Evolutionary conservation across 2,329 filamentous ascomycete species (phyloP).

Genomic region (Verruconis gallopava): DNA sequence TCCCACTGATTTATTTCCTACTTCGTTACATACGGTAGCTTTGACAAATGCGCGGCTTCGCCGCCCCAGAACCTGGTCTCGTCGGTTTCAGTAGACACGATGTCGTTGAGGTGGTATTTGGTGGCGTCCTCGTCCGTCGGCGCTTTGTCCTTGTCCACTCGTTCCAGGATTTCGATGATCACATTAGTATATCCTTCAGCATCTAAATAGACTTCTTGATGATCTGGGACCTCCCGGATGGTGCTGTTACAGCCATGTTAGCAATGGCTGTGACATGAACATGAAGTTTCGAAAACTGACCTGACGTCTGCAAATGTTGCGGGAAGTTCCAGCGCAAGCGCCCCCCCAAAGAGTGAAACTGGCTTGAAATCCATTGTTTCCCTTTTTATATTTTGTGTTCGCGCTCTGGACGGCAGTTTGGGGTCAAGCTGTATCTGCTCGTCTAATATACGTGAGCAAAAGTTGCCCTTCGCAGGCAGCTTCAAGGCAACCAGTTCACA

Average conservation of each 20-base stretch:
- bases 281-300: constrained; percentile 33
- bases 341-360: constrained; percentile 56
- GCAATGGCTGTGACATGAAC: constrained; percentile 3
- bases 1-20: too few species aligned
- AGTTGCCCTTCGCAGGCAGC: not conserved
- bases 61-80: constrained; percentile 23
- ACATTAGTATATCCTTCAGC: constrained; percentile 71
- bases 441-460: too few species aligned
- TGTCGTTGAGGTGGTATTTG: constrained; percentile 37
- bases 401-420: too few species aligned
- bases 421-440: not conserved
- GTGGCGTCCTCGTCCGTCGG: constrained; percentile 55
- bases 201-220: constrained; percentile 89
- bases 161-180: constrained; percentile 83
- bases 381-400: too few species aligned
- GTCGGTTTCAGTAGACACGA: constrained; percentile 27
- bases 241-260: constrained; percentile 45
- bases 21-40: constrained; percentile 23
- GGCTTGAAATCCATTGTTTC: constrained; percentile 5
- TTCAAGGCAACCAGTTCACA: not conserved
- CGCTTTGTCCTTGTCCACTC: constrained; percentile 47
- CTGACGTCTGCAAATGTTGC: constrained; percentile 58
- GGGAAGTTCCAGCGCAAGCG: constrained; percentile 56
- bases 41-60: constrained; percentile 18
- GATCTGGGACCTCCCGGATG: constrained; percentile 65